Evolutionary conservation across 108 stramenopile genomes (phyloP).

Genomic region (Craspedostauros australis): DNA sequence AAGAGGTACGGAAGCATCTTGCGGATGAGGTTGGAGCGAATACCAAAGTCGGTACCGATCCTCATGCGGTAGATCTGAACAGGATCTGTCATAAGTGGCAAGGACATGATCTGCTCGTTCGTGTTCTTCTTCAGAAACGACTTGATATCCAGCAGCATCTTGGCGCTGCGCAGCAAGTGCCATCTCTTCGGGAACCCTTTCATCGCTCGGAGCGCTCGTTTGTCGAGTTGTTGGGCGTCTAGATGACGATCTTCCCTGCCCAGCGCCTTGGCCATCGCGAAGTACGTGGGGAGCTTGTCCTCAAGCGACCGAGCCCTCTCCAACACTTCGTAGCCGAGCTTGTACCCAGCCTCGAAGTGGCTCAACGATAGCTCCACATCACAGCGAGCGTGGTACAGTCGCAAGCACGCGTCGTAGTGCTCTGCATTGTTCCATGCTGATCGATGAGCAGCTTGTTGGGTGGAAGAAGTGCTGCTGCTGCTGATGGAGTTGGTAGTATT

Average conservation of each 20-base stretch:
- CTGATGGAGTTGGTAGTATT: too few species aligned
- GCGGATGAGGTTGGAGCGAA: constrained; percentile 10
- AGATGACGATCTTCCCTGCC: constrained; percentile 13
- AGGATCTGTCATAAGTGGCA: constrained; percentile 8
- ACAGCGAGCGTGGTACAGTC: constrained; percentile 8
- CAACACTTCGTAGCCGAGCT: constrained; percentile 6
- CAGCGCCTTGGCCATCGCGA: constrained; percentile 10
- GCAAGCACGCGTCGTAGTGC: constrained; percentile 30
- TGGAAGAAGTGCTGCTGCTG: too few species aligned
- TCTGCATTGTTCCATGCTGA: too few species aligned
- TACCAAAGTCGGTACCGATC: constrained; percentile 8
- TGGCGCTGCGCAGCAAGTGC: constrained; percentile 11
- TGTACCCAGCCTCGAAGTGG: constrained; percentile 13
- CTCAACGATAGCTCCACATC: constrained; percentile 22
- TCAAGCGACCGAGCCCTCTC: constrained; percentile 6
- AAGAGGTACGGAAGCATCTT: constrained; percentile 8
- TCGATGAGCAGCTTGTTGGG: too few species aligned
- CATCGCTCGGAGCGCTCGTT: constrained; percentile 5
- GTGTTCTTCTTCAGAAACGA: constrained; percentile 4
- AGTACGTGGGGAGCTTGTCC: constrained; percentile 20
- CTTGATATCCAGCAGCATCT: constrained; percentile 1
- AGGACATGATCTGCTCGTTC: constrained; percentile 14
- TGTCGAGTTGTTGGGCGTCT: constrained; percentile 9
- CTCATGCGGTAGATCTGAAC: constrained; percentile 6
- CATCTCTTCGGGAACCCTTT: constrained; percentile 8